These are phyloP conservation scores for Solanum hybrid DNA, from an alignment of 305 asterid species.

Conservation along the genomic window DNA sequence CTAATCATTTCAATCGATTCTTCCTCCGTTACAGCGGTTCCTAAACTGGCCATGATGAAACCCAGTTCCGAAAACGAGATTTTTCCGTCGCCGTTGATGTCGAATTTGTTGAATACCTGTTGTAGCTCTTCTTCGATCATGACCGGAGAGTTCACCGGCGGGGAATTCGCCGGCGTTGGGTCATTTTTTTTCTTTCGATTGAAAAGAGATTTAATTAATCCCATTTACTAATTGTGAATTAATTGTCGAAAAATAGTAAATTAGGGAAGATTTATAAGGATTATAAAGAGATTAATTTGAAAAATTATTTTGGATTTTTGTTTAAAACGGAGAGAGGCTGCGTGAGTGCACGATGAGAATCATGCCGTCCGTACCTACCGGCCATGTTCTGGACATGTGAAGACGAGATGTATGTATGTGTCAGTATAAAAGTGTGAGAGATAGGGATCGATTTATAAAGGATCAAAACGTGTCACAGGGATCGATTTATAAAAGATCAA, in stretches of 20 bases:
- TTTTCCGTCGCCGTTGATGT: constrained; percentile 76
- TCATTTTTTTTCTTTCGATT: constrained; percentile 28
- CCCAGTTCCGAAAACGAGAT: constrained; percentile 65
- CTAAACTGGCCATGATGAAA: constrained; percentile 60
- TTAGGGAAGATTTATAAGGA: background rate
- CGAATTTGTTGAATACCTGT: constrained; percentile 78
- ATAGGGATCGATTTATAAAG: fast-evolving
- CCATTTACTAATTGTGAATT: constrained; percentile 11
- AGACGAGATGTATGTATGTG: fast-evolving
- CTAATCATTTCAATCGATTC: constrained; percentile 50
- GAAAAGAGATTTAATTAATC: constrained; percentile 41
- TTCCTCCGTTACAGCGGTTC: constrained; percentile 38
- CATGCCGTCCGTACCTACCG: background rate
- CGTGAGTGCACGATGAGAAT: constrained; percentile 7
- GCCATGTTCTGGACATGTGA: background rate
- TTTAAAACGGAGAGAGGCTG: background rate
- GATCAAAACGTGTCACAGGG: fast-evolving
- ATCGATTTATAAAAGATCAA: too few species aligned
- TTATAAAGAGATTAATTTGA: background rate
- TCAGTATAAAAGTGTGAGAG: too few species aligned
- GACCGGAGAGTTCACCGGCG: constrained; percentile 24
- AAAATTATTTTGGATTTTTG: background rate
- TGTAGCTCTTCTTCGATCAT: constrained; percentile 57
- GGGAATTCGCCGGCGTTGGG: constrained; percentile 9
- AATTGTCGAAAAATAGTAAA: background rate